Percentiles rank a stretch among this genome's conserved stretches.
These are phyloP conservation scores for Lachancea dasiensis DNA, from an alignment of 805 yeast genomes.

Conservation along the genomic window DNA sequence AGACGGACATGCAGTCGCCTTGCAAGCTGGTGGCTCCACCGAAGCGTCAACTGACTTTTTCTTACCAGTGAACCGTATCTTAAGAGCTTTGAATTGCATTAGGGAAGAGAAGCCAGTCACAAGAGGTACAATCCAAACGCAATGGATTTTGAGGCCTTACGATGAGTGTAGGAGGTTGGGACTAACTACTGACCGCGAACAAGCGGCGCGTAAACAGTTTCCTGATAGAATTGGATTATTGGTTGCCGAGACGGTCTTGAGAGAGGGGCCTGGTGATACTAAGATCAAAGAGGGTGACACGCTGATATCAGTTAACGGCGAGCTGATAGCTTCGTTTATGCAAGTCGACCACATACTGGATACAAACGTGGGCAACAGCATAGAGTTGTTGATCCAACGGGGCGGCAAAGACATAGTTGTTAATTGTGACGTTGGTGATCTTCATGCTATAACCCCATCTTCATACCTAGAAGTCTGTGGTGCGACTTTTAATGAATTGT, in stretches of 20 bases:
- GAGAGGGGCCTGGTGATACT: slow-evolving; percentile 78
- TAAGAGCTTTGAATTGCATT: slow-evolving; percentile 72
- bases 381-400: slow-evolving; percentile 60
- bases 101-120: slow-evolving; percentile 56
- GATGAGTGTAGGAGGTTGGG: slow-evolving; percentile 91
- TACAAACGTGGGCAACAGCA: slow-evolving; percentile 51
- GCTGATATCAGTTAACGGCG: slow-evolving; percentile 64
- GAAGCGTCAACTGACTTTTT: slow-evolving; percentile 93
- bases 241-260: slow-evolving; percentile 76
- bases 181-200: slow-evolving; percentile 66
- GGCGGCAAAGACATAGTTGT: slow-evolving; percentile 57
- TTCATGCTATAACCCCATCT: slow-evolving; percentile 78
- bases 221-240: slow-evolving; percentile 75
- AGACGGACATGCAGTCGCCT: slow-evolving; percentile 80
- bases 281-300: slow-evolving; percentile 80
- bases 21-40: slow-evolving; percentile 91
- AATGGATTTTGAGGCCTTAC: slow-evolving; percentile 80
- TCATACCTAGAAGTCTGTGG: slow-evolving; percentile 80
- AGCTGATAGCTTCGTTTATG: slow-evolving; percentile 60
- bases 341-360: slow-evolving; percentile 82
- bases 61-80: slow-evolving; percentile 75
- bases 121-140: slow-evolving; percentile 89
- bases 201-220: slow-evolving; percentile 55
- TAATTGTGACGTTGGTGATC: slow-evolving; percentile 56
- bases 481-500: slow-evolving; percentile 76